Evolutionary conservation across 805 yeast species (phyloP), one percentile per base, ranked within the genome.

Genomic region (Cyberlindnera samutprakarnensis): DNA sequence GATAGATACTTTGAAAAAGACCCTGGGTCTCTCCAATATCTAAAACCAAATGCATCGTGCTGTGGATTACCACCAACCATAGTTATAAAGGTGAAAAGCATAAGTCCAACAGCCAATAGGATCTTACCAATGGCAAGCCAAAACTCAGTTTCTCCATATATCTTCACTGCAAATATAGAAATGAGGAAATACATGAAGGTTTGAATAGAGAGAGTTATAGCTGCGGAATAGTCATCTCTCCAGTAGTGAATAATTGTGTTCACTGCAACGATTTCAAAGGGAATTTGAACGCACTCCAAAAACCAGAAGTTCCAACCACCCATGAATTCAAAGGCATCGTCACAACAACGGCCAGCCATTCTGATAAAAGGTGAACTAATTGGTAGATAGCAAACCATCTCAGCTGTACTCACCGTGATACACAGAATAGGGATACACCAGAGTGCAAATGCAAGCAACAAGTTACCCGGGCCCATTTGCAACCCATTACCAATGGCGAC

Each of bases 1-100:
- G 70, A 68, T 23, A 62, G 54, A 50, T 71, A 75, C 38, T 65
- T 60, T 14, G 77, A 75, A 48, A 82, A 75, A 4, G 76, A 70
- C 27, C 71, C 73, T 13, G 74, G 76, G 28, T 66, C 51, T 11
- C 51, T 53, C 71, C 77, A 76, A 47, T 70, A 66, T 27, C 77
- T 53, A 49, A 76, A 74, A 3, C 83, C 83, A 42, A 62, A 73
- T 5, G 62, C 68, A 42, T 80, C 83, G 38, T 70, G 74, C 25
- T 63, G 54, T 1, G 94, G 94, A 52, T 84, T 85, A 18, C 94
- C 95, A 19, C 95, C 95, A 23, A 80, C 72, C 94, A 84, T 85
- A 6, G 87, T 76, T 33, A 83, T 53, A 44, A 85, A 78, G 2
- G 92, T 82, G 55, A 80, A 85, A 18, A 79, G 47, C 37, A 85